Evolutionary conservation across 1,284 basidiomycete species (phyloP).

Genomic region (Ustilago trichophora): DNA sequence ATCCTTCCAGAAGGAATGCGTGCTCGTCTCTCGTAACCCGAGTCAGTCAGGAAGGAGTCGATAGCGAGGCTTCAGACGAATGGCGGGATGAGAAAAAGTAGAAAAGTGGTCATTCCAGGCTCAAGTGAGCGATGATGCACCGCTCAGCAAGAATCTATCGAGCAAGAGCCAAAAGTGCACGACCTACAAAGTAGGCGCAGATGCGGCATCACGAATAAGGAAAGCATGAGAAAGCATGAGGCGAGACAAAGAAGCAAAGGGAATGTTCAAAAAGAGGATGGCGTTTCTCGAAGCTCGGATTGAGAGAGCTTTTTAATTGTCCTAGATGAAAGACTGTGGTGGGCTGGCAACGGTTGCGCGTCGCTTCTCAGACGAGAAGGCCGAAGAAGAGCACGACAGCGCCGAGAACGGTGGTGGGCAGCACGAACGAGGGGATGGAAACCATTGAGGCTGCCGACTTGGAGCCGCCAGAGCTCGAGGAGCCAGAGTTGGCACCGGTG

Average conservation of each 20-base stretch:
- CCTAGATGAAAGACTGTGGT: not conserved
- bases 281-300: not conserved
- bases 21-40: no score
- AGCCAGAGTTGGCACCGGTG: slow-evolving; percentile 3
- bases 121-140: not conserved
- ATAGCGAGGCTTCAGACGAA: no score
- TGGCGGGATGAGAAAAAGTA: no score
- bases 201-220: not conserved
- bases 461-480: slow-evolving; percentile 8
- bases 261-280: no score
- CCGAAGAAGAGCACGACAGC: slow-evolving; percentile 30
- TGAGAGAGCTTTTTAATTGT: slow-evolving; percentile 1
- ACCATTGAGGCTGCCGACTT: slow-evolving; percentile 16
- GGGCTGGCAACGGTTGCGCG: not conserved
- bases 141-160: not conserved
- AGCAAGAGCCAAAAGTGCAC: not conserved
- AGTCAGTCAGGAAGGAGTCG: no score
- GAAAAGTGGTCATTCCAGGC: not conserved
- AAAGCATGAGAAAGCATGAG: not conserved
- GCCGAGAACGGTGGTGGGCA: slow-evolving; percentile 27
- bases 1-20: no score
- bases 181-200: not conserved
- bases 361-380: slow-evolving; percentile 14
- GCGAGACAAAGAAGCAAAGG: not conserved
- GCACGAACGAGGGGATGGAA: slow-evolving; percentile 17